Percentiles rank a stretch among this genome's conserved stretches.
Conservation (phyloP, 176 grass and related monocot genomes). For the Zea luxurians region DNA sequence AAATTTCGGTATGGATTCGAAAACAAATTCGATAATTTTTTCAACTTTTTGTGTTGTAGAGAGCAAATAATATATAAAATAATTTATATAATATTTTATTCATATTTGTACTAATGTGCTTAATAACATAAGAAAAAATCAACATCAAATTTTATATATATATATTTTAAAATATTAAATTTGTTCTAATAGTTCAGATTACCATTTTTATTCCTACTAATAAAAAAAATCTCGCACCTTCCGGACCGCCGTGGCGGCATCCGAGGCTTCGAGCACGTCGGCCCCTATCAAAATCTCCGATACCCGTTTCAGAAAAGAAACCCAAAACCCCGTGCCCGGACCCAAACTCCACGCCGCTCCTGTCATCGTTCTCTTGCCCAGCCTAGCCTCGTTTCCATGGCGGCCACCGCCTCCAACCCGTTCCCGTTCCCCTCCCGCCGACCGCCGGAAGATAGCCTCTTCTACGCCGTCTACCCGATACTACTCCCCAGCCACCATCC, state of each 20-base stretch:
- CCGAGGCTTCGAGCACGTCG: background rate
- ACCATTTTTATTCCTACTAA: no score
- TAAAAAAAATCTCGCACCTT: slow-evolving; percentile 4
- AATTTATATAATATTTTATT: no score
- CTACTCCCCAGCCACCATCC: slow-evolving; percentile 43
- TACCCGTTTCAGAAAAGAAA: background rate
- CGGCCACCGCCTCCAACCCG: slow-evolving; percentile 52
- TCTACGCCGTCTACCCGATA: slow-evolving; percentile 76
- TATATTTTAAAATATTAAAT: no score
- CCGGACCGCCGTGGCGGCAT: slow-evolving; percentile 24
- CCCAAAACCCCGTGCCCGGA: background rate
- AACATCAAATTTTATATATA: no score
- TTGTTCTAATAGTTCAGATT: no score
- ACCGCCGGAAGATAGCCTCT: slow-evolving; percentile 78
- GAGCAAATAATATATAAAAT: no score
- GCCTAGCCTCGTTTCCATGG: slow-evolving; percentile 11
- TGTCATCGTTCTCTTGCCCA: background rate
- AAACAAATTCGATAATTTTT: no score
- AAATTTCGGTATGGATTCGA: no score
- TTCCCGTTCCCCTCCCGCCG: slow-evolving; percentile 54
- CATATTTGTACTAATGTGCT: no score
- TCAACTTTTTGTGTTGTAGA: no score
- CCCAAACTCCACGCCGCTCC: slow-evolving; percentile 13
- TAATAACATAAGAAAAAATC: no score
- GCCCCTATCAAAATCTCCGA: slow-evolving; percentile 1